These are phyloP conservation scores for Daldinia childiae DNA, from an alignment of 495 filamentous ascomycete genomes.

Conservation along the genomic window DNA sequence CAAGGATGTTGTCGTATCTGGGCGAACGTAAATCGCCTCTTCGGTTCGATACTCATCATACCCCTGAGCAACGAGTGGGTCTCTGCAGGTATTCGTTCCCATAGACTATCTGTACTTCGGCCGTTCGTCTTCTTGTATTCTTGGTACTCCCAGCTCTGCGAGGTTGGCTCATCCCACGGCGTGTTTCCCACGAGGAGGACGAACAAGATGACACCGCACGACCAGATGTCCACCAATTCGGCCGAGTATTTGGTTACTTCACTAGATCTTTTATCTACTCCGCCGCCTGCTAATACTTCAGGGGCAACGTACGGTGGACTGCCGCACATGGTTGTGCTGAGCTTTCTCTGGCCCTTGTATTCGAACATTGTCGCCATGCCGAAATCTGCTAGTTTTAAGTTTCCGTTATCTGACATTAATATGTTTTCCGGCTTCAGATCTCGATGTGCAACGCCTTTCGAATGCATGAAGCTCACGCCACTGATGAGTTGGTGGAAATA, in stretches of 20 bases:
- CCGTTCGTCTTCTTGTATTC: constrained; percentile 85
- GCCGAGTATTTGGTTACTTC: constrained; percentile 77
- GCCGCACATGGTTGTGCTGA: constrained; percentile 88
- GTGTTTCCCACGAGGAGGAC: constrained; percentile 96
- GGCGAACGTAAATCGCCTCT: constrained; percentile 81
- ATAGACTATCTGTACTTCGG: constrained; percentile 83
- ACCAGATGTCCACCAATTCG: constrained; percentile 94
- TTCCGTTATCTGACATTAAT: constrained; percentile 79
- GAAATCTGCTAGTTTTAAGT: constrained; percentile 97
- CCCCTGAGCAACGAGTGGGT: constrained; percentile 88
- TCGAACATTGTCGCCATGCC: constrained; percentile 93
- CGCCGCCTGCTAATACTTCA: constrained; percentile 74
- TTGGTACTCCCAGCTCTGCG: constrained; percentile 79
- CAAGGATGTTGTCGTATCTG: constrained; percentile 94
- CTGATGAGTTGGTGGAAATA: constrained; percentile 94
- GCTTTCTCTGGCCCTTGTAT: constrained; percentile 80
- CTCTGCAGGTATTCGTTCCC: constrained; percentile 80
- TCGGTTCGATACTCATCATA: constrained; percentile 87
- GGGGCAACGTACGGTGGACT: constrained; percentile 98
- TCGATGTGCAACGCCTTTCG: constrained; percentile 85
- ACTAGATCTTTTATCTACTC: constrained; percentile 53
- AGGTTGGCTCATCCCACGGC: constrained; percentile 94
- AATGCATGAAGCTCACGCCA: constrained; percentile 94
- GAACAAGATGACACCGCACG: constrained; percentile 94
- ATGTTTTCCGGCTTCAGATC: constrained; percentile 95